These are phyloP conservation scores for Cardiospermum halicacabum DNA, from an alignment of 345 rosid genomes.

Conservation along the genomic window DNA sequence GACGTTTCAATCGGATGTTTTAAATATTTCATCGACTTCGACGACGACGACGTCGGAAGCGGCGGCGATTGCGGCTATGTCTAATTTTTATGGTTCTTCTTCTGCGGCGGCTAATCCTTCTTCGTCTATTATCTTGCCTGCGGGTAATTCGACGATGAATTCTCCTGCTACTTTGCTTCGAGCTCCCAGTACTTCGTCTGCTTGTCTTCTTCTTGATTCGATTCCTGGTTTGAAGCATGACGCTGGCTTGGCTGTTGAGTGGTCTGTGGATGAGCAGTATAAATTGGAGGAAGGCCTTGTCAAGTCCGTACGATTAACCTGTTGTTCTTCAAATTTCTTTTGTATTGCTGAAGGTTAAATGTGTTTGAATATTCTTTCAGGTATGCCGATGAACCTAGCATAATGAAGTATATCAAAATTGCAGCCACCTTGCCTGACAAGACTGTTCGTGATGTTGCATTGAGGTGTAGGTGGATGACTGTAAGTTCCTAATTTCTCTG, in stretches of 20 bases:
- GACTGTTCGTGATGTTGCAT: constrained; percentile 92
- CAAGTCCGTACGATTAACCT: constrained; percentile 35
- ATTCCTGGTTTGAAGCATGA: constrained; percentile 54
- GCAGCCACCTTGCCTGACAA: constrained; percentile 77
- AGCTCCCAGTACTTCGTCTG: constrained; percentile 32
- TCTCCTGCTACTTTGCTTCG: constrained; percentile 25
- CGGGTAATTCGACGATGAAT: too few species aligned
- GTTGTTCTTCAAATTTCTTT: not conserved
- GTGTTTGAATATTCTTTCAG: constrained; percentile 25
- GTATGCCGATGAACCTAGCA: constrained; percentile 64
- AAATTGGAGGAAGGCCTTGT: constrained; percentile 66
- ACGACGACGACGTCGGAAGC: too few species aligned
- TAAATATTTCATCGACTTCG: constrained; percentile 40
- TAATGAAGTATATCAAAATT: constrained; percentile 80
- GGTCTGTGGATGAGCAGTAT: constrained; percentile 75
- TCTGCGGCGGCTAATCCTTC: constrained; percentile 10
- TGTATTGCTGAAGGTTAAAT: not conserved
- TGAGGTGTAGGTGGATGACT: constrained; percentile 94
- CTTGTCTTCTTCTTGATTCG: constrained; percentile 53
- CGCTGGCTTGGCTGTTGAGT: constrained; percentile 60
- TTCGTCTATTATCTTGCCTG: constrained; percentile 27
- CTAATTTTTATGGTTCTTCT: constrained; percentile 35
- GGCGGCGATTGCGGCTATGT: constrained; percentile 43
- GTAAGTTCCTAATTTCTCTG: constrained; percentile 36
- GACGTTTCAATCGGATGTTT: constrained; percentile 42